These are phyloP conservation scores for Pseudonitzschia multistriata DNA, from an alignment of 108 stramenopile genomes.

Conservation along the genomic window DNA sequence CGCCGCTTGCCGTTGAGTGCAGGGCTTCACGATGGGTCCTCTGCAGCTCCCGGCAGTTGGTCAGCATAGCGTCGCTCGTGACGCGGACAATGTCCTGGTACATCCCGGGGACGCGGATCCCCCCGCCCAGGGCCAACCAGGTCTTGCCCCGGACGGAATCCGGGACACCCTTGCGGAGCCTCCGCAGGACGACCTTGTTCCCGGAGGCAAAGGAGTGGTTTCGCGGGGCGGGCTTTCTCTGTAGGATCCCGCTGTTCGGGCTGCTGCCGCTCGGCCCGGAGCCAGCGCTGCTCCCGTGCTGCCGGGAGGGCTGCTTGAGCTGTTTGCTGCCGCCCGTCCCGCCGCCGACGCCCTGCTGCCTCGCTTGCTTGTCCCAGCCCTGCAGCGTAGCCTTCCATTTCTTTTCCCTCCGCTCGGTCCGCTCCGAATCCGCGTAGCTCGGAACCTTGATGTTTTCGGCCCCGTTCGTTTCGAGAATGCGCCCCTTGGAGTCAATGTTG, in stretches of 20 bases:
- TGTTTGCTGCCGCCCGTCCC: neutral
- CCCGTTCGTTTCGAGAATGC: constrained; percentile 23
- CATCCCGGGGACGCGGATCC: constrained; percentile 29
- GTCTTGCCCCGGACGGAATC: constrained; percentile 43
- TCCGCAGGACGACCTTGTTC: constrained; percentile 7
- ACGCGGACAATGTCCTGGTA: constrained; percentile 46
- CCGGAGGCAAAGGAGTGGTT: neutral
- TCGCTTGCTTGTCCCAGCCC: constrained; percentile 36
- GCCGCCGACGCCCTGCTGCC: constrained; percentile 1
- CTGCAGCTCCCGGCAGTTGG: constrained; percentile 19
- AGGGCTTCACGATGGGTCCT: no score
- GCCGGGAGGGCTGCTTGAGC: neutral
- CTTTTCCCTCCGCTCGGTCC: constrained; percentile 33
- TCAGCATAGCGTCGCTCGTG: constrained; percentile 32
- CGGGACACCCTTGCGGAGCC: constrained; percentile 66
- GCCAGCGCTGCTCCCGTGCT: neutral
- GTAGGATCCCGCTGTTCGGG: neutral
- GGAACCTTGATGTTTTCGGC: constrained; percentile 15
- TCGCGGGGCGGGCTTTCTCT: neutral
- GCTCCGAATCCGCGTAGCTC: constrained; percentile 28
- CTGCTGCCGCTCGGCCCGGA: neutral
- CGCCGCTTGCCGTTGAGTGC: no score
- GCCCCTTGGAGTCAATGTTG: constrained; percentile 46
- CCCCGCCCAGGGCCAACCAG: constrained; percentile 37
- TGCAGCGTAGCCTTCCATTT: constrained; percentile 57